Base-by-base conservation (phyloP, 1,139 yeast species). In the Suhomyces wounanorum region DNA sequence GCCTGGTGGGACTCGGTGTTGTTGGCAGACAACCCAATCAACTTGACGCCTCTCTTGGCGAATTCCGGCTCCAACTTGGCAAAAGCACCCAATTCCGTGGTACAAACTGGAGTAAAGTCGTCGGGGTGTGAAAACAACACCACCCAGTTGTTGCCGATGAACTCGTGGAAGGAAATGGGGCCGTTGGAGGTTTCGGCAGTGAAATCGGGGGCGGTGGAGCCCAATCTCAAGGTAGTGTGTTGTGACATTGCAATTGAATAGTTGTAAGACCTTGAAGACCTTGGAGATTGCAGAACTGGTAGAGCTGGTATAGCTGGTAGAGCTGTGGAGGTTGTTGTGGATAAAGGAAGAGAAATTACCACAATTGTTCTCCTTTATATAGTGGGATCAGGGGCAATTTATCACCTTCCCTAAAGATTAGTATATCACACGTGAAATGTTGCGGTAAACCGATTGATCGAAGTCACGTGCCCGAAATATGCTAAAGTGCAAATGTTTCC, bases 61-160 rank as follows among this genome's bases (percentile, higher is more conserved):
- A 90, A 90, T 68, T 89, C 96, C 35, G 89, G 90, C 73, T 87
- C 85, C 69, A 89, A 79, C 65, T 83, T 80, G 56, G 97, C 89
- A 64, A 90, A 90, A 14, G 96, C 96, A 56, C 97, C 96, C 63
- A 90, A 80, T 76, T 90, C 97, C 49, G 97, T 90, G 60, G 97
- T 90, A 74, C 97, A 90, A 47, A 90, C 96, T 39, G 97, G 97
- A 16, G 97, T 90, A 78, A 88, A 89, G 70, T 90, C 97, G 45
- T 90, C 96, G 50, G 97, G 97, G 69, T 90, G 97, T 23, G 96
- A 88, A 72, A 90, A 90, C 64, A 90, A 77, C 41, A 90, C 84
- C 48, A 84, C 84, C 97, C 97, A 90, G 44, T 83, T 78, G 70
- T 86, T 79, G 49, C 95, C 96, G 62, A 89, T 74, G 75, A 77